These are phyloP conservation scores for Pythium brassicae DNA, from an alignment of 352 stramenopile species.

Conservation along the genomic window DNA sequence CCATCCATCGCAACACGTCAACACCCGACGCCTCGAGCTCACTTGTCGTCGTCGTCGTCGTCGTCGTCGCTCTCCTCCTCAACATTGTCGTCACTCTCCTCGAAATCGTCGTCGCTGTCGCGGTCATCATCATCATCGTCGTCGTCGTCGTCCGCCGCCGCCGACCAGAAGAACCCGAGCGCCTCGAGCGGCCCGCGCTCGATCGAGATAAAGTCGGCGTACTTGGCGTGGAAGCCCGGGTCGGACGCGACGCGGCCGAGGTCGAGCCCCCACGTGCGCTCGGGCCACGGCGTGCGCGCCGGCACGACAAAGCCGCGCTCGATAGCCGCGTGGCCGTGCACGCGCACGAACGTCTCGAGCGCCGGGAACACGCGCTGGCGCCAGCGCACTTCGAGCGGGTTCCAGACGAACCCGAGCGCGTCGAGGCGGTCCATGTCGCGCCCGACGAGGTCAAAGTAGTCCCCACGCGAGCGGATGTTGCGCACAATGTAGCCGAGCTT, in stretches of 20 bases:
- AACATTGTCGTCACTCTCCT: background rate
- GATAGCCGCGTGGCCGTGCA: conserved; percentile 28
- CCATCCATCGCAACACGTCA: too few species aligned
- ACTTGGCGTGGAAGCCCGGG: conserved; percentile 19
- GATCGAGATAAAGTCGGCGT: conserved; percentile 48
- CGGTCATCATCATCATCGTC: conserved; percentile 7
- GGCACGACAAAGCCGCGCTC: conserved; percentile 52
- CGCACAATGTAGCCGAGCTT: conserved; percentile 49
- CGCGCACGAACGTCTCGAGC: conserved; percentile 35
- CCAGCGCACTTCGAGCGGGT: conserved; percentile 38
- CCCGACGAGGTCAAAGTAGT: conserved; percentile 48
- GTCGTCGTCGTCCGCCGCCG: background rate
- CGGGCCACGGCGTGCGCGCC: conserved; percentile 30
- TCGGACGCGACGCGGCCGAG: conserved; percentile 30
- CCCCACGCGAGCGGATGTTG: conserved; percentile 44
- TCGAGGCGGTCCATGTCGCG: conserved; percentile 40
- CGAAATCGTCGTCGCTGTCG: background rate
- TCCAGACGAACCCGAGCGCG: conserved; percentile 57
- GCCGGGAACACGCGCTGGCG: conserved; percentile 34
- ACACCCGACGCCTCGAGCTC: too few species aligned
- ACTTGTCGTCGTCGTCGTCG: background rate
- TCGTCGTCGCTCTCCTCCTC: background rate
- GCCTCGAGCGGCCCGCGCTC: conserved; percentile 38
- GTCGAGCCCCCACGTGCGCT: conserved; percentile 24
- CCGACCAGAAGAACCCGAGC: conserved; percentile 47